Conservation (phyloP, 2,329 filamentous ascomycete genomes). For the Fusarium luffae region DNA sequence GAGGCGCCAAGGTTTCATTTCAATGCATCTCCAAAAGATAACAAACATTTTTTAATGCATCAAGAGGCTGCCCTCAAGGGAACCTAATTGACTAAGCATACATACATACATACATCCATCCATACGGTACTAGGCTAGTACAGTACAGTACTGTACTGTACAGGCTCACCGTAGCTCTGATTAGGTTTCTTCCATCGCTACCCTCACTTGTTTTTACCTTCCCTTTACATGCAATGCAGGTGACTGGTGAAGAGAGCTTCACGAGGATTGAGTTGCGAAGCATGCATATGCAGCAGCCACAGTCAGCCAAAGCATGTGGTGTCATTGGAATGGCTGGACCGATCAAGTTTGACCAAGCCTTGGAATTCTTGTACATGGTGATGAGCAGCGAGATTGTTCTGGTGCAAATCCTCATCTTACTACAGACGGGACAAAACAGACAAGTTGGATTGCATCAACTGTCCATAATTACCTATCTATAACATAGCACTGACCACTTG, state of each 20-base stretch:
- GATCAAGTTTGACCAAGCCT: constrained; percentile 37
- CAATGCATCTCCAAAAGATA: constrained; percentile 19
- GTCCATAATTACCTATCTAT: not conserved
- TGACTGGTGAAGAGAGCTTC: not conserved
- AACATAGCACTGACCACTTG: constrained; percentile 3
- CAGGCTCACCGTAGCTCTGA: not conserved
- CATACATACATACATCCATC: not conserved
- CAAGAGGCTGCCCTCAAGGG: constrained; percentile 8
- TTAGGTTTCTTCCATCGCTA: constrained; percentile 17
- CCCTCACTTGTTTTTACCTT: not conserved
- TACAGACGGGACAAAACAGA: constrained; percentile 1
- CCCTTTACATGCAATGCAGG: not conserved
- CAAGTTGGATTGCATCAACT: not conserved
- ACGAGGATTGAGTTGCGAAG: constrained; percentile 21
- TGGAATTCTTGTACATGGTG: constrained; percentile 22
- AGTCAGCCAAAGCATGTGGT: constrained; percentile 18
- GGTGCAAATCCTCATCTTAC: constrained; percentile 31
- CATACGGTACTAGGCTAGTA: not conserved
- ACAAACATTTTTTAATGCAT: constrained; percentile 23
- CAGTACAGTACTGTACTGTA: not conserved
- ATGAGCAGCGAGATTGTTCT: constrained; percentile 22
- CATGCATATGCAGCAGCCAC: constrained; percentile 8
- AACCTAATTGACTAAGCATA: constrained; percentile 6
- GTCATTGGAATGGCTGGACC: constrained; percentile 23
- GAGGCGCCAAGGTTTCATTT: constrained; percentile 39